Conservation (phyloP, 352 stramenopile genomes). For the Phytophthora sp. region DNA sequence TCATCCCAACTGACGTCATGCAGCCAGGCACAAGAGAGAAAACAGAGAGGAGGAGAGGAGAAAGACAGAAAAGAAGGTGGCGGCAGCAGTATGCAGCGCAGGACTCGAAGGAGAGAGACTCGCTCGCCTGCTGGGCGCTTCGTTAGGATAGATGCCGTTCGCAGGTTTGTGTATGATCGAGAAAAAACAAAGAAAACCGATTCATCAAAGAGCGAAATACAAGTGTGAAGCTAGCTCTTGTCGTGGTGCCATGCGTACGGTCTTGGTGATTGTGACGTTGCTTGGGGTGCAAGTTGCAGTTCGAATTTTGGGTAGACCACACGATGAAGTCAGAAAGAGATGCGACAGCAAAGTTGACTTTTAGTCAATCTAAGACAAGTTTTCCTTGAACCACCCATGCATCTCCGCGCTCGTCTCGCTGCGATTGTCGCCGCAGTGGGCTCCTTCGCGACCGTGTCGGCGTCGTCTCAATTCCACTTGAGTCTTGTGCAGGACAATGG, state of each 20-base stretch:
- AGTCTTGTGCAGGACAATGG: slow-evolving; percentile 51
- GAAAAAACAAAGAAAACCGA: slow-evolving; percentile 42
- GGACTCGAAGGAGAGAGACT: slow-evolving; percentile 31
- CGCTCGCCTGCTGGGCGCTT: slow-evolving; percentile 32
- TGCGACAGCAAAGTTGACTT: slow-evolving; percentile 15
- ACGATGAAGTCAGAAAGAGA: slow-evolving; percentile 25
- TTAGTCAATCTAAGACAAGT: slow-evolving; percentile 17
- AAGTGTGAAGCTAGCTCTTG: slow-evolving; percentile 20
- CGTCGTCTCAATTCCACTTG: slow-evolving; percentile 70
- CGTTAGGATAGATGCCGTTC: slow-evolving; percentile 47
- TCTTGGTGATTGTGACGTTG: background rate
- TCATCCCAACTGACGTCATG: slow-evolving; percentile 26
- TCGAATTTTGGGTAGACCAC: background rate
- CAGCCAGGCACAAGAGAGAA: slow-evolving; percentile 22
- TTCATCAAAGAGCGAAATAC: slow-evolving; percentile 25
- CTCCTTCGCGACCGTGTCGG: slow-evolving; percentile 5
- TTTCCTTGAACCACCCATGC: slow-evolving; percentile 6
- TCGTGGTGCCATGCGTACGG: background rate
- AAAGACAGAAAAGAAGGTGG: slow-evolving; percentile 30
- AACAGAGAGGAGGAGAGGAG: slow-evolving; percentile 15
- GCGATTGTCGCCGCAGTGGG: background rate
- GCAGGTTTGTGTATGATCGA: slow-evolving; percentile 41
- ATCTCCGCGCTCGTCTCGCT: background rate
- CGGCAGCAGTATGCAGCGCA: slow-evolving; percentile 20
- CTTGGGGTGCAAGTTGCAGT: no score